Evolutionary conservation across 306 rosid genomes (phyloP).

Genomic region (Potentilla sterilis): DNA sequence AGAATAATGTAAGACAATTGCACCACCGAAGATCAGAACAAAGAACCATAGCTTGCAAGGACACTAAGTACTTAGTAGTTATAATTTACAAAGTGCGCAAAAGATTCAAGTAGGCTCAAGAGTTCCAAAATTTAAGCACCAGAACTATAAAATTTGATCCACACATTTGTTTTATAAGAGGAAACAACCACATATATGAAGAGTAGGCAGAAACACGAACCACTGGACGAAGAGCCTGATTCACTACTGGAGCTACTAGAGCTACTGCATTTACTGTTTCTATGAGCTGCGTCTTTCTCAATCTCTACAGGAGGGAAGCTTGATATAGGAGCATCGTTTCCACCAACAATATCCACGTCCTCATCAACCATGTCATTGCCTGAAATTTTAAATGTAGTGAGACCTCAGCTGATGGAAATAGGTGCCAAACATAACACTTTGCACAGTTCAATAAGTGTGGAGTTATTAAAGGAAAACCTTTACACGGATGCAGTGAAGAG

Average conservation of each 20-base stretch:
- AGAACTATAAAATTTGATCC: not conserved
- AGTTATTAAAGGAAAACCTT: constrained; percentile 45
- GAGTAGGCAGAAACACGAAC: constrained; percentile 55
- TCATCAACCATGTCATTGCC: constrained; percentile 75
- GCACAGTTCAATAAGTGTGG: not conserved
- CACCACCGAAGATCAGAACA: not conserved
- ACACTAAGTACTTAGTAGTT: not conserved
- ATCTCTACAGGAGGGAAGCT: constrained; percentile 74
- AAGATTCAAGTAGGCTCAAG: not conserved
- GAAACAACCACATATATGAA: constrained; percentile 10
- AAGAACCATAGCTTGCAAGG: not conserved
- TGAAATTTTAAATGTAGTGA: constrained; percentile 31
- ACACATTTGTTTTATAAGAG: not conserved
- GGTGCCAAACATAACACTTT: not conserved
- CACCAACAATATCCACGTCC: constrained; percentile 89
- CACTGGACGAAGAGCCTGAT: constrained; percentile 89
- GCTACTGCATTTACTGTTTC: constrained; percentile 68
- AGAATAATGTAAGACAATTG: not conserved
- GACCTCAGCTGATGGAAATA: not conserved
- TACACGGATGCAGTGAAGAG: constrained; percentile 64
- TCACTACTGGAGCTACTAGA: constrained; percentile 79
- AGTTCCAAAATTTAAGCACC: constrained; percentile 17
- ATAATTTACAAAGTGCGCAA: not conserved
- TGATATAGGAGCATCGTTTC: constrained; percentile 82
- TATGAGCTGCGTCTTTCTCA: constrained; percentile 62